These are phyloP conservation scores for Saccharomycopsis vini DNA, from an alignment of 805 yeast genomes.

Conservation along the genomic window DNA sequence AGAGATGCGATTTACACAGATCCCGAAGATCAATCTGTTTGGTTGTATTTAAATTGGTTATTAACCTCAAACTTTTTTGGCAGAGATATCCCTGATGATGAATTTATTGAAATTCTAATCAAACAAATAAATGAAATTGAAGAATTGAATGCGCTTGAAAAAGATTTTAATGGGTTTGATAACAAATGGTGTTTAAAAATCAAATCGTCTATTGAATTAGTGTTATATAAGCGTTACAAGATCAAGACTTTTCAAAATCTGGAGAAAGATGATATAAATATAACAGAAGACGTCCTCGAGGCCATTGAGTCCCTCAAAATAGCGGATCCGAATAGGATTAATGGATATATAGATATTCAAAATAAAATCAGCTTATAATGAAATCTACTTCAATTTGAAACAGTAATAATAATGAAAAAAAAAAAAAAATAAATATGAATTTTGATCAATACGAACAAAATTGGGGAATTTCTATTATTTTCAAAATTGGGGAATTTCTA, in stretches of 20 bases:
- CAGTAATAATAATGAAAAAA: too few relatives aligned
- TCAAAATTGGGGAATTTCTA: too few relatives aligned
- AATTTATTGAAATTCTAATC: constrained; percentile 23
- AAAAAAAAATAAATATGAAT: too few relatives aligned
- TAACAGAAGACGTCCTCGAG: constrained; percentile 27
- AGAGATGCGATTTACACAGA: constrained; percentile 86
- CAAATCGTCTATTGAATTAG: constrained; percentile 37
- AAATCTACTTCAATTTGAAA: background rate
- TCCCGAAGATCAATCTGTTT: constrained; percentile 87
- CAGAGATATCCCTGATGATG: constrained; percentile 27
- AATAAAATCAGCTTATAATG: background rate
- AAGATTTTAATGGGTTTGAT: constrained; percentile 48
- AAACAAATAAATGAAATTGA: constrained; percentile 31
- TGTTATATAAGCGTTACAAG: constrained; percentile 22
- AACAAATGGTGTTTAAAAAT: constrained; percentile 73
- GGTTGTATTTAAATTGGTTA: constrained; percentile 86
- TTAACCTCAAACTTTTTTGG: constrained; percentile 35
- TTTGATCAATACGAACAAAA: too few relatives aligned
- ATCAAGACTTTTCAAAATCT: background rate
- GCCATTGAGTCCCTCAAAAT: constrained; percentile 36
- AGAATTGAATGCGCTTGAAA: constrained; percentile 66
- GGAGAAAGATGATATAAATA: constrained; percentile 16
- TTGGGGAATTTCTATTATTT: too few relatives aligned
- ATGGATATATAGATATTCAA: constrained; percentile 40
- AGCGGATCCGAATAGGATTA: constrained; percentile 57